phyloP scores from a whole-genome alignment of 192 early-diverging fungal species.

The Helicostylum pulchrum region DNA sequence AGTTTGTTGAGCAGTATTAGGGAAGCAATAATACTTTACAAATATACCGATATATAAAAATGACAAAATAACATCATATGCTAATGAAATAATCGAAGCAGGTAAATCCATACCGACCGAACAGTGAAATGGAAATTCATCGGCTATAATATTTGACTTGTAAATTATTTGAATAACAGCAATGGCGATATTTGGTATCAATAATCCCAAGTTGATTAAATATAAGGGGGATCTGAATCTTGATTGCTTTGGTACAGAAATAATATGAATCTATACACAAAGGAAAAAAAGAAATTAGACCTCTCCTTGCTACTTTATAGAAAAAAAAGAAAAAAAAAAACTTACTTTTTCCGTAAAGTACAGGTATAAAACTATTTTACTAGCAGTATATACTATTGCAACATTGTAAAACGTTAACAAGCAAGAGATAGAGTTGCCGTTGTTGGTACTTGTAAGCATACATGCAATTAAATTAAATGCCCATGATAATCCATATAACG shows the following conservation, averaged over 20 bases:
- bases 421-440: slow-evolving; percentile 41
- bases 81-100: slow-evolving; percentile 17
- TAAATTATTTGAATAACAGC: slow-evolving; percentile 31
- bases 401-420: slow-evolving; percentile 33
- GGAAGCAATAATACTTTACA: slow-evolving; percentile 15
- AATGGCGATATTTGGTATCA: slow-evolving; percentile 32
- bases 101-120: slow-evolving; percentile 14
- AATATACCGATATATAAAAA: slow-evolving; percentile 13
- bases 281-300: neutral
- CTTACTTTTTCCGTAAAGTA: slow-evolving; percentile 48
- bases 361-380: slow-evolving; percentile 44
- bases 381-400: slow-evolving; percentile 36
- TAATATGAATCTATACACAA: slow-evolving; percentile 16
- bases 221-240: slow-evolving; percentile 39
- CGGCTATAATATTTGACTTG: slow-evolving; percentile 15
- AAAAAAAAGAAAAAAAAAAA: too few relatives aligned
- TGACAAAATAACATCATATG: slow-evolving; percentile 26
- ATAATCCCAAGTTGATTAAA: slow-evolving; percentile 35
- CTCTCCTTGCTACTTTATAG: too few relatives aligned
- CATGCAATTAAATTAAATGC: slow-evolving; percentile 41
- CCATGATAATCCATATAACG: slow-evolving; percentile 41
- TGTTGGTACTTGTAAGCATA: slow-evolving; percentile 46
- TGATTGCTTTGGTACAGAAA: slow-evolving; percentile 23
- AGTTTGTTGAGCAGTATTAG: slow-evolving; percentile 26
- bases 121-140: slow-evolving; percentile 29